Percentiles rank a stretch among this genome's conserved stretches.
Evolutionary conservation across 768 basidiomycete species (phyloP).

Genomic region (Phlebiopsis gigantea): DNA sequence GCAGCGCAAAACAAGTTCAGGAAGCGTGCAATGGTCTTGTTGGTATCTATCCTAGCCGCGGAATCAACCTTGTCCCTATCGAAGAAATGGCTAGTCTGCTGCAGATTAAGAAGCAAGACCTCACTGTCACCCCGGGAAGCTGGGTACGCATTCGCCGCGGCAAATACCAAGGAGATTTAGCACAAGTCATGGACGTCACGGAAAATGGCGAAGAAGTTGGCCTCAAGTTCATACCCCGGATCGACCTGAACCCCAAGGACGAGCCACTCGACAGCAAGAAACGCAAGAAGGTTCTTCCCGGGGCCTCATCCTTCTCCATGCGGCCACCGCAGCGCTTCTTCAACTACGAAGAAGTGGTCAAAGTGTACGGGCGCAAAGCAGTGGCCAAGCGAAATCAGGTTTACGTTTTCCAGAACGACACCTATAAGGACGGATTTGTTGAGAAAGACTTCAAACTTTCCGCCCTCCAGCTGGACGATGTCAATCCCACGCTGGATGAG

Average conservation of each 20-base stretch:
- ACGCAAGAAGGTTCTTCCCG: conserved; percentile 59
- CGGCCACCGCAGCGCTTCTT: conserved; percentile 91
- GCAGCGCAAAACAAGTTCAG: conserved; percentile 78
- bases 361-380: conserved; percentile 74
- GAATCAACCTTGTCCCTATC: conserved; percentile 83
- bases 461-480: conserved; percentile 75
- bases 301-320: conserved; percentile 43
- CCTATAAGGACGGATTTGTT: conserved; percentile 91
- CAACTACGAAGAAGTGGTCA: conserved; percentile 88
- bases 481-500: conserved; percentile 94
- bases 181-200: conserved; percentile 90
- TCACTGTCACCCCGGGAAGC: conserved; percentile 75
- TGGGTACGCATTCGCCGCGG: conserved; percentile 97
- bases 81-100: conserved; percentile 97
- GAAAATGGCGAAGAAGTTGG: conserved; percentile 92
- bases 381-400: conserved; percentile 70
- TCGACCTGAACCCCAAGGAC: conserved; percentile 90
- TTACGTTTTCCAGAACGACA: conserved; percentile 89
- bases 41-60: conserved; percentile 82
- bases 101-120: conserved; percentile 92
- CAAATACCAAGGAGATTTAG: conserved; percentile 91
- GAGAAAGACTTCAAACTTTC: conserved; percentile 92
- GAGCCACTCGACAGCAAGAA: conserved; percentile 67
- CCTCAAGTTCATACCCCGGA: conserved; percentile 93
- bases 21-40: conserved; percentile 87